Evolutionary conservation across 1,284 basidiomycete genomes (phyloP).

Genomic region (Puccinia hordei): DNA sequence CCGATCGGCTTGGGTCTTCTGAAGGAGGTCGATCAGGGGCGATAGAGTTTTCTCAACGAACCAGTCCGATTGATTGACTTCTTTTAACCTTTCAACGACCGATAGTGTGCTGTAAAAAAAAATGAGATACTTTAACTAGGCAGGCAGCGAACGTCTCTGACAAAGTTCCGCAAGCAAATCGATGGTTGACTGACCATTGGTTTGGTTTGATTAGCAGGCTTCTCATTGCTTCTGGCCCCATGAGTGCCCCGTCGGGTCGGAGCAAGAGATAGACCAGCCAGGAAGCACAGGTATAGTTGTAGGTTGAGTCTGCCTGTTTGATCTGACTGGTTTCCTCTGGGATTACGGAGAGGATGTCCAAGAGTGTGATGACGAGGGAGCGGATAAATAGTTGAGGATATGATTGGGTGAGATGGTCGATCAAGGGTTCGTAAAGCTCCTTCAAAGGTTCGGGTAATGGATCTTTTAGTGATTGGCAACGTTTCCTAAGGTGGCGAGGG

Average conservation of each 20-base stretch:
- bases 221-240: conserved; percentile 9
- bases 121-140: background rate
- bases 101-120: conserved; percentile 8
- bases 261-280: conserved; percentile 35
- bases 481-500: conserved; percentile 14
- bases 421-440: conserved; percentile 23
- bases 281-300: conserved; percentile 26
- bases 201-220: conserved; percentile 33
- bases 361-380: conserved; percentile 11
- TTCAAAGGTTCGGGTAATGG: conserved; percentile 7
- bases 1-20: background rate
- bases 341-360: background rate
- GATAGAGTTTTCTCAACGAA: background rate
- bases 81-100: background rate
- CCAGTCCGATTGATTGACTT: background rate
- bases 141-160: no score
- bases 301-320: background rate
- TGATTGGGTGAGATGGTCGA: conserved; percentile 13
- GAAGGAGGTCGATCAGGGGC: background rate
- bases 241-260: background rate
- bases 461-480: conserved; percentile 12
- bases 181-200: conserved; percentile 15
- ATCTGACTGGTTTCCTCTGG: background rate
- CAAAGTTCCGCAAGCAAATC: background rate
- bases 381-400: conserved; percentile 15